Conservation (phyloP, 768 basidiomycete species). For the Rubroboletus pulcherrimus region DNA sequence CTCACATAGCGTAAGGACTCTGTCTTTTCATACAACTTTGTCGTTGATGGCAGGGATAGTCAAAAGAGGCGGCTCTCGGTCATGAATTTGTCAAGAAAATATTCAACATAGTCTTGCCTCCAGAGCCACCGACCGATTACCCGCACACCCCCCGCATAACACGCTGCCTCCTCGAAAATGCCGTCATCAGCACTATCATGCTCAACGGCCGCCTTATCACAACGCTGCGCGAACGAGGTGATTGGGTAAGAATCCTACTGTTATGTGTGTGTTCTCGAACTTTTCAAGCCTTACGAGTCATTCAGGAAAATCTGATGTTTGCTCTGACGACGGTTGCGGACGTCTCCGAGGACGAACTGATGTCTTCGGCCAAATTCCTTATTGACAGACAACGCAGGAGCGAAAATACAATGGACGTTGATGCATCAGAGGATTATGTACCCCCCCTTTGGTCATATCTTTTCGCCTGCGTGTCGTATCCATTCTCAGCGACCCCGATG, state of each 20-base stretch:
- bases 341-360: slow-evolving; percentile 61
- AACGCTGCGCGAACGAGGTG: slow-evolving; percentile 48
- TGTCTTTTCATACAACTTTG: background rate
- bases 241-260: slow-evolving; percentile 54
- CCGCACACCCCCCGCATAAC: slow-evolving; percentile 57
- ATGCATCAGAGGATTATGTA: slow-evolving; percentile 23
- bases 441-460: slow-evolving; percentile 39
- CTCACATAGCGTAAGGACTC: slow-evolving; percentile 27
- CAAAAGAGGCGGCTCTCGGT: slow-evolving; percentile 21
- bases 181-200: slow-evolving; percentile 59
- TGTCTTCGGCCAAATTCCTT: slow-evolving; percentile 48
- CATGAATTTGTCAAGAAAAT: slow-evolving; percentile 61
- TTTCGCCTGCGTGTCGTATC: slow-evolving; percentile 37
- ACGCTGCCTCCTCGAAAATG: slow-evolving; percentile 52
- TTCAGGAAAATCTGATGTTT: slow-evolving; percentile 40
- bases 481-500: slow-evolving; percentile 36
- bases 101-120: slow-evolving; percentile 47
- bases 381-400: slow-evolving; percentile 35
- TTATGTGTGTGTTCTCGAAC: no score
- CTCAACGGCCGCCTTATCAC: slow-evolving; percentile 55
- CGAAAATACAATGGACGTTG: slow-evolving; percentile 36
- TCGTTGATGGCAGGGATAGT: slow-evolving; percentile 12
- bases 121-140: slow-evolving; percentile 32
- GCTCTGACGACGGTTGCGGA: slow-evolving; percentile 57
- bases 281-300: background rate